Base-by-base conservation (phyloP, 371 early-diverging fungal species). In the Mucor plumbeus region DNA sequence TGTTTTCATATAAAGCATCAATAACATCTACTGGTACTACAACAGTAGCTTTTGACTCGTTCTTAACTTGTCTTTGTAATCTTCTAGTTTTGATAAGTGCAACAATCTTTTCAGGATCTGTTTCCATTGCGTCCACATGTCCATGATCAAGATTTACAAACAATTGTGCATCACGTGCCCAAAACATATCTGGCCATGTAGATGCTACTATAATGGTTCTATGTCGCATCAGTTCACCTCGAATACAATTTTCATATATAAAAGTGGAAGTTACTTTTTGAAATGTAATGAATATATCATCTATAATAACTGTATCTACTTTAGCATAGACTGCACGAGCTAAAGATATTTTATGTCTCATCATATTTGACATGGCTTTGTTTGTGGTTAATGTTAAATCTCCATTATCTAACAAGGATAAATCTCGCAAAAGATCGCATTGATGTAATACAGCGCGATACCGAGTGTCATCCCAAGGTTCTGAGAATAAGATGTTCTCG, bases 401-500 rank as follows among this genome's bases (percentile, higher is more conserved):
- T 4, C 95, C 96, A 38, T 87, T 81, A 1, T 83, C 81, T 48
- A 98, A 75, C 7, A 85, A 83, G 4, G 89, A 87, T 26, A 98
- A 73, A 66, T 98, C 98, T 17, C 89, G 75, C 39, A 88, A 76
- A 8, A 93, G 70, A 36, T 87, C 89, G 19, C 92, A 92, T 38
- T 86, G 82, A 31, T 85, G 82, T 41, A 93, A 72, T 0, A 92
- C 90, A 8, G 87, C 76, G 61, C 86, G 80, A 62, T 93, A 93
- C 13, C 90, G 76, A 1, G 78, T 77, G 55, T 83, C 82, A 53
- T 90, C 87, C 75, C 83, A 93, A 0, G 79, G 66, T n/a, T 84
- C 78, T 31, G 94, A 93, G 74, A 95, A 96, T 38, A 93, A 65
- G 50, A 95, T 92, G 70, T 95, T 95, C 56, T 95, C 90, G 31